Evolutionary conservation across 345 rosid genomes (phyloP).

Genomic region (Syzygium aromaticum): DNA sequence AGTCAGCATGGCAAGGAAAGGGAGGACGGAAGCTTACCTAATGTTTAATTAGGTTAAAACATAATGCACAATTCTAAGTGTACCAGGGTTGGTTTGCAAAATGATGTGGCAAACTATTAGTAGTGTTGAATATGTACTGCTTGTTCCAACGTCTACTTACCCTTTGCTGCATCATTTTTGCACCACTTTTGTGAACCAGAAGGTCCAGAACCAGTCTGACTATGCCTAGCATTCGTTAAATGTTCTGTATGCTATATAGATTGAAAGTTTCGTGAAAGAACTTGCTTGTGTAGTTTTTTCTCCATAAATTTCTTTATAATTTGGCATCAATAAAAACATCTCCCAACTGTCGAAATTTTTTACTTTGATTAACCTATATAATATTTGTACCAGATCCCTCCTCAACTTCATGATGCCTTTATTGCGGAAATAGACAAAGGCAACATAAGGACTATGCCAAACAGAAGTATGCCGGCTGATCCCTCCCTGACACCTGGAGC

Average conservation of each 20-base stretch:
- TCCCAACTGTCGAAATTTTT: not conserved
- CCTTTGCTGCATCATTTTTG: not conserved
- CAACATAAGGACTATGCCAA: conserved; percentile 13
- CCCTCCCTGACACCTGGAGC: conserved; percentile 11
- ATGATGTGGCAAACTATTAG: not conserved
- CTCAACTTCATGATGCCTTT: conserved; percentile 11
- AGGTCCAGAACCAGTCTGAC: not conserved
- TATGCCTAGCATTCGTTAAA: not conserved
- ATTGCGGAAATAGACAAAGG: conserved; percentile 7
- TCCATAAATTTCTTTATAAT: not conserved
- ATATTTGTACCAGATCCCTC: conserved; percentile 2
- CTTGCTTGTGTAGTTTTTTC: not conserved
- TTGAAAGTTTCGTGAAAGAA: not conserved
- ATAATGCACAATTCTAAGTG: not conserved
- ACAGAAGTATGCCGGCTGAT: conserved; percentile 18
- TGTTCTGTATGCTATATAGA: not conserved
- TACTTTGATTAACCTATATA: not conserved
- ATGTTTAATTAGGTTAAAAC: not conserved
- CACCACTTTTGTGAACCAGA: not conserved
- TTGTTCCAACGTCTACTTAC: not conserved
- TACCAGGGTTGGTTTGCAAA: not conserved
- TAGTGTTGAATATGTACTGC: not conserved
- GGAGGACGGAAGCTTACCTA: not conserved
- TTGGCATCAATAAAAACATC: not conserved
- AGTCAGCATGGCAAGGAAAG: not conserved